Percentiles rank a stretch among this genome's conserved stretches.
These are phyloP conservation scores for Cytospora piceae DNA, from an alignment of 2,329 filamentous ascomycete species.

Conservation along the genomic window DNA sequence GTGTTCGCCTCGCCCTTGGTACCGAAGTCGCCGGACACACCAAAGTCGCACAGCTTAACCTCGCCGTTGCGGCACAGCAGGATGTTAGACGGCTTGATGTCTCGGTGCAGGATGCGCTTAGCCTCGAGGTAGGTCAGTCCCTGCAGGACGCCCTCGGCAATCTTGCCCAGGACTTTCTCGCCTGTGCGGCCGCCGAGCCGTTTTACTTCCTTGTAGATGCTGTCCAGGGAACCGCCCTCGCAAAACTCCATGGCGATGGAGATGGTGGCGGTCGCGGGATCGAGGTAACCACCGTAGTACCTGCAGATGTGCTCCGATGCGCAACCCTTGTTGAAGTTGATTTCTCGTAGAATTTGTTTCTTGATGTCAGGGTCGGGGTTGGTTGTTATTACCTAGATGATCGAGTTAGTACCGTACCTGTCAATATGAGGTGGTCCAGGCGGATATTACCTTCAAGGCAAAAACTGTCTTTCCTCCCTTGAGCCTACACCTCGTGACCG, in stretches of 20 bases:
- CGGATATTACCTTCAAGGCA: conserved; percentile 78
- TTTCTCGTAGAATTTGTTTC: conserved; percentile 94
- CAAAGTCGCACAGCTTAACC: conserved; percentile 98
- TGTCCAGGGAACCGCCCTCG: conserved; percentile 93
- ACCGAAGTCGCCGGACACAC: conserved; percentile 95
- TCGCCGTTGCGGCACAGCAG: conserved; percentile 88
- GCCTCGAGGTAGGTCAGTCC: conserved; percentile 94
- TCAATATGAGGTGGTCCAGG: neutral
- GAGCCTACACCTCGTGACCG: conserved; percentile 87
- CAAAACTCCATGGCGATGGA: conserved; percentile 99
- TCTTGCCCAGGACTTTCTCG: conserved; percentile 95
- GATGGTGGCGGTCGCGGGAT: conserved; percentile 93
- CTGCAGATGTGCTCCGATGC: conserved; percentile 94
- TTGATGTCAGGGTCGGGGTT: conserved; percentile 98
- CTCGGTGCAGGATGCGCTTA: conserved; percentile 96
- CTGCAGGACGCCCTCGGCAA: conserved; percentile 91
- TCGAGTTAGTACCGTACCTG: neutral
- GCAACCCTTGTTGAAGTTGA: conserved; percentile 97
- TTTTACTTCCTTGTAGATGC: conserved; percentile 97
- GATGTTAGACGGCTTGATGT: conserved; percentile 99
- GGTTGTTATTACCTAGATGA: conserved; percentile 85
- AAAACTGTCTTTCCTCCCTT: conserved; percentile 94
- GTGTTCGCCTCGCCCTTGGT: conserved; percentile 99
- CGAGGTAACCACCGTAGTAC: conserved; percentile 96
- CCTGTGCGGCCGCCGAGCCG: conserved; percentile 91